These are phyloP conservation scores for Fomitiporia mediterranea DNA, from an alignment of 1,284 basidiomycete species.

Conservation along the genomic window DNA sequence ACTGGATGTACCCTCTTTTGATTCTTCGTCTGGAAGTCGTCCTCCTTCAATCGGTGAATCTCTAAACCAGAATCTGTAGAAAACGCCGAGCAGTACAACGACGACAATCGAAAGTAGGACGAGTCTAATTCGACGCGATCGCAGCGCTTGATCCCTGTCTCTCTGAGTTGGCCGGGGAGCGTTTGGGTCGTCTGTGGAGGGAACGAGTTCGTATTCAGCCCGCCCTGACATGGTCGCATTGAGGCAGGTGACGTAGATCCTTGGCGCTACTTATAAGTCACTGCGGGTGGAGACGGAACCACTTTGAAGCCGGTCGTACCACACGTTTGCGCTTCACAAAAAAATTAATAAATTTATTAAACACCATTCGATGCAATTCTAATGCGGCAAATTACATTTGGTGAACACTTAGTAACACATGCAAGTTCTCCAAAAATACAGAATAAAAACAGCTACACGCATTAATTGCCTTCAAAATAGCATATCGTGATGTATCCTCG, in stretches of 20 bases:
- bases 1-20: background rate
- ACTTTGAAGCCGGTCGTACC: background rate
- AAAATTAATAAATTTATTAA: too few species aligned
- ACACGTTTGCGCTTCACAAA: background rate
- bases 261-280: background rate
- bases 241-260: background rate
- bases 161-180: background rate
- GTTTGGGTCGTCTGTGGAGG: slow-evolving; percentile 16
- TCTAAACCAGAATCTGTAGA: slow-evolving; percentile 18
- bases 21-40: slow-evolving; percentile 8
- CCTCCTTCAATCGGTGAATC: background rate
- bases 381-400: background rate
- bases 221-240: slow-evolving; percentile 14
- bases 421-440: background rate
- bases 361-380: background rate
- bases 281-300: background rate
- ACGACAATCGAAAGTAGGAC: slow-evolving; percentile 7
- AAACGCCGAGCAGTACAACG: slow-evolving; percentile 6
- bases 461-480: background rate
- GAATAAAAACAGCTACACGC: background rate
- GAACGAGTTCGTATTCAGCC: slow-evolving; percentile 19
- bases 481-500: background rate
- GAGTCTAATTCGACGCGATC: slow-evolving; percentile 7
- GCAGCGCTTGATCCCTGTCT: background rate
- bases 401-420: background rate